phyloP scores from a whole-genome alignment of 495 filamentous ascomycete genomes.

The Articulospora tetracladia region DNA sequence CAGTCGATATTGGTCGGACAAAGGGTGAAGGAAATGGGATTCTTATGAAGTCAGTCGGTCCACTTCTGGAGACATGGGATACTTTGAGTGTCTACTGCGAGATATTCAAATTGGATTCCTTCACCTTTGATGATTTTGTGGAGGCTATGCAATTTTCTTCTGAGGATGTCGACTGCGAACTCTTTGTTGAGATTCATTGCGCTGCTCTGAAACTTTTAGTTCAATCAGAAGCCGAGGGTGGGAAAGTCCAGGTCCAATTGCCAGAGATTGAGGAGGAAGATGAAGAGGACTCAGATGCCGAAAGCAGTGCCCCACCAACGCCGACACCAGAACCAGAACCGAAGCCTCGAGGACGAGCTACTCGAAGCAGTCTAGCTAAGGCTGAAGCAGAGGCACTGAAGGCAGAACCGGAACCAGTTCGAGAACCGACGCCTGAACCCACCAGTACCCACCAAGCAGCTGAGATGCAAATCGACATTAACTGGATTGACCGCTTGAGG shows the following conservation, averaged over 20 bases:
- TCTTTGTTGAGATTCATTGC: conserved; percentile 90
- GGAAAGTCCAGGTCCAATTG: conserved; percentile 72
- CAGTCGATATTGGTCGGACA: conserved; percentile 32
- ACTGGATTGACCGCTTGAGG: conserved; percentile 80
- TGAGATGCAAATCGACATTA: conserved; percentile 67
- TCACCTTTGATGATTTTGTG: conserved; percentile 94
- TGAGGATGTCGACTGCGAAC: conserved; percentile 74
- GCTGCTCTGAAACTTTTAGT: conserved; percentile 85
- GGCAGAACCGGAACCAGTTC: conserved; percentile 47
- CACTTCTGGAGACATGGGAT: conserved; percentile 86
- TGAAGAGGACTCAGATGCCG: conserved; percentile 57
- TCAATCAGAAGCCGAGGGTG: conserved; percentile 66
- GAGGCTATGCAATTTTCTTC: conserved; percentile 81
- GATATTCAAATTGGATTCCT: conserved; percentile 88
- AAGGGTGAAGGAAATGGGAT: conserved; percentile 49
- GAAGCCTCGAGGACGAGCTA: conserved; percentile 64
- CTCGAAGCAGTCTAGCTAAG: conserved; percentile 80
- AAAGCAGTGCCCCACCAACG: conserved; percentile 47
- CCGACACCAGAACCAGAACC: conserved; percentile 61
- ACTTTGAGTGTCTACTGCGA: conserved; percentile 95
- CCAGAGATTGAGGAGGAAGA: conserved; percentile 71
- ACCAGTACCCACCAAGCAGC: conserved; percentile 61
- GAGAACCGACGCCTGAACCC: conserved; percentile 32
- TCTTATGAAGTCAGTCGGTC: conserved; percentile 73
- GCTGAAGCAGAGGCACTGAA: conserved; percentile 63